Evolutionary conservation across 179 eudicot genomes (phyloP), one percentile per base, ranked within the genome.

Genomic region (Pouteria campechiana): DNA sequence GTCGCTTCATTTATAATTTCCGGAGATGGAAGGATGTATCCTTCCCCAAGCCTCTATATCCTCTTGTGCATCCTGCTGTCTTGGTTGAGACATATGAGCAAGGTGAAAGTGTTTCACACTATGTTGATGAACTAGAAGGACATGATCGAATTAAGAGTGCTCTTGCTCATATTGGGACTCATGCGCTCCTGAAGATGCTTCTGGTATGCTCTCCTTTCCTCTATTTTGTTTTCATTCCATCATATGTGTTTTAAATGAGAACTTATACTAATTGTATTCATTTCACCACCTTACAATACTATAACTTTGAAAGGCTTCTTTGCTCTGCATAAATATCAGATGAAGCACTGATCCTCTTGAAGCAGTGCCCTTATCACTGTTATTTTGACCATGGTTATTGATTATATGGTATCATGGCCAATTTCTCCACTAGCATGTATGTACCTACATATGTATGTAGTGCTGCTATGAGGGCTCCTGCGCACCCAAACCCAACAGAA

Each of bases 101-200:
- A 46, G 98, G 98, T 32, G 90, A 90, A 57, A 68, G 95, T 64
- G 95, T 90, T 28, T 63, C 98, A 6, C 74, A 69, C 68, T 90
- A 81, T 57, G 82, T 90, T 46, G 98, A 90, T 55, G 87, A 69
- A 32, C 65, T 81, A 29, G 68, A 79, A 33, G 95, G 90, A 25
- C 70, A 81, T 50, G 72, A 72, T 37, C 75, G 79, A 28, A 43
- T 86, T 54, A 90, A 81, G 64, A 67, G 82, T 48, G 67, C 90
- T 3, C 76, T 90, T 46, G 98, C 98, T 44, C 95, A 86, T 49
- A 65, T 90, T 48, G 98, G 98, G 44, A 90, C 98, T 38, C 89
- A 90, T 74, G 98, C 98, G 20, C 95, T 90, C 58, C 63, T 90
- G 39, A 90, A 90, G 76, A 90, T 90, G 98, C 81, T 90, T 52